Percentiles rank a stretch among this genome's conserved stretches.
phyloP scores from a whole-genome alignment of 2,329 filamentous ascomycete genomes.

The Calonectria pseudoreteaudii region DNA sequence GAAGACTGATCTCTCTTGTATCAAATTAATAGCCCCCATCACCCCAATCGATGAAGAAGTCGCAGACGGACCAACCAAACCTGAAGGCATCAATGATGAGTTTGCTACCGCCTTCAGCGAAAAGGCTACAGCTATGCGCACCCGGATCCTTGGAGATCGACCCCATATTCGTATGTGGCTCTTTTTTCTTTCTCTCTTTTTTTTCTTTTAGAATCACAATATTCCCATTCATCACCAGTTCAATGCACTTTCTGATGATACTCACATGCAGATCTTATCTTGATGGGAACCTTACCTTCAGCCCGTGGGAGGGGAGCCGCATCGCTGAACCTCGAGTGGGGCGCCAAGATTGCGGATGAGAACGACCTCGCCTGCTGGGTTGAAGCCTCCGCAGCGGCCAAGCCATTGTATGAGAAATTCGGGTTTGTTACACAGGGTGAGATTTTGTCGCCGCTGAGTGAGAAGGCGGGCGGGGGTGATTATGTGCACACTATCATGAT shows the following conservation, averaged over 20 bases:
- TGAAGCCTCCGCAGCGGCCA: background rate
- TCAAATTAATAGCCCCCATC: background rate
- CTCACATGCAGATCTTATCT: background rate
- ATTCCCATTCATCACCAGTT: no score
- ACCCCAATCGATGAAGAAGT: background rate
- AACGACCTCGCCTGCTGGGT: background rate
- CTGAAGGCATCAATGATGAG: background rate
- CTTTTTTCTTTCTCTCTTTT: no score
- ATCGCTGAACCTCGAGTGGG: constrained; percentile 9
- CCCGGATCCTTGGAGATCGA: background rate
- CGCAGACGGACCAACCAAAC: background rate
- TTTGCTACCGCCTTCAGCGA: background rate
- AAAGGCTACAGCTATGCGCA: background rate
- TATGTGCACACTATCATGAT: constrained; percentile 7
- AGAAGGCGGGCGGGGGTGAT: background rate
- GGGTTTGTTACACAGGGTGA: background rate
- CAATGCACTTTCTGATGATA: background rate
- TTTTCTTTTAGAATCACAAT: background rate
- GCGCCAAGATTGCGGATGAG: constrained; percentile 3
- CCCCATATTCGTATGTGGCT: constrained; percentile 5
- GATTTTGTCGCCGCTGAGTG: background rate
- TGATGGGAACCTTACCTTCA: background rate
- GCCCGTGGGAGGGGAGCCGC: background rate
- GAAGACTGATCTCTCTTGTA: background rate
- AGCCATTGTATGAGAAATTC: constrained; percentile 6